These are phyloP conservation scores for Nakaseomyces nivariensis DNA, from an alignment of 1,139 yeast species.

Conservation along the genomic window DNA sequence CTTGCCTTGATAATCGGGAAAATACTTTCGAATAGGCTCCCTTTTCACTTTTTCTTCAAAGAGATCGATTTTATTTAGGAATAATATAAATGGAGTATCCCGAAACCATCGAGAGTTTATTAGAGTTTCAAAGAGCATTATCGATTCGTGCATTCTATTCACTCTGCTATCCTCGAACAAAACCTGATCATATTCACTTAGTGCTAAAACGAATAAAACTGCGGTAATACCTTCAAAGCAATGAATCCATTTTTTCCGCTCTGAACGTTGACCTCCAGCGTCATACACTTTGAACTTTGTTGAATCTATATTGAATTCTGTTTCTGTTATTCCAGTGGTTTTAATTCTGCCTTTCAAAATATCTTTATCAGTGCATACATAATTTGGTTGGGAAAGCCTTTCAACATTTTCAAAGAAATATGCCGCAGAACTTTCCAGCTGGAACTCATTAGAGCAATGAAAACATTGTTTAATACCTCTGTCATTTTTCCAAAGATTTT, in stretches of 20 bases:
- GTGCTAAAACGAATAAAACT: constrained; percentile 81
- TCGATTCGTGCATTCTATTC: constrained; percentile 86
- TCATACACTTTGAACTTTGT: constrained; percentile 71
- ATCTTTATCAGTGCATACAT: constrained; percentile 70
- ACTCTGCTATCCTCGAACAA: constrained; percentile 83
- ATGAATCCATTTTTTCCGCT: constrained; percentile 92
- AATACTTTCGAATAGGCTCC: constrained; percentile 57
- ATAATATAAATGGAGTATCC: constrained; percentile 79
- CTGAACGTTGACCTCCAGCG: constrained; percentile 96
- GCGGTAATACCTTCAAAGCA: constrained; percentile 90
- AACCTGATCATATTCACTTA: constrained; percentile 86
- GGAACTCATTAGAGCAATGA: constrained; percentile 63
- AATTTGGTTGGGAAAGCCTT: constrained; percentile 53
- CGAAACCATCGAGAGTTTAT: constrained; percentile 82
- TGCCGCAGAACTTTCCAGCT: constrained; percentile 68
- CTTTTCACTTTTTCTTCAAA: constrained; percentile 57
- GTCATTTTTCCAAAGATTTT: constrained; percentile 58
- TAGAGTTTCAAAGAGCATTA: constrained; percentile 71
- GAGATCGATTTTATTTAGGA: constrained; percentile 79
- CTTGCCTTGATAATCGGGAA: constrained; percentile 63
- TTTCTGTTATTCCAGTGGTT: constrained; percentile 92
- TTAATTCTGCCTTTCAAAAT: constrained; percentile 84
- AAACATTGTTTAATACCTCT: constrained; percentile 55
- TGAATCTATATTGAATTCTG: constrained; percentile 60
- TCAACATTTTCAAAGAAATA: constrained; percentile 65